Evolutionary conservation across 805 yeast species (phyloP), one percentile per base, ranked within the genome.

Genomic region (Blastobotrys mokoenaii): DNA sequence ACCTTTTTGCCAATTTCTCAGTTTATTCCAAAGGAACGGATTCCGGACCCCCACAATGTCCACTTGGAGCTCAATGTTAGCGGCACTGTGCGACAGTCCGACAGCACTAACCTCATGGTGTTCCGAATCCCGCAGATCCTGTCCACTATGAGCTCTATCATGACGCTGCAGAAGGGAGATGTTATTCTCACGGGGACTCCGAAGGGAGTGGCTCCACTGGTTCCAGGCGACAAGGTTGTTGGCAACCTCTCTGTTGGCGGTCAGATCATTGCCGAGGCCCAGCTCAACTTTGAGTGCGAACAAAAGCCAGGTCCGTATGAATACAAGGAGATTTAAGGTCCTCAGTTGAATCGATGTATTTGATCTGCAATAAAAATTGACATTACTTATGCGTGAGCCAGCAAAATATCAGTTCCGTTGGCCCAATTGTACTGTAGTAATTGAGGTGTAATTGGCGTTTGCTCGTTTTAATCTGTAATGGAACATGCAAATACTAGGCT

Each of bases 111-210:
- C 51, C 70, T 89, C 61, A 93, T 93, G 98, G 69, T 90, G 47
- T 88, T 85, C 73, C 82, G 88, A 40, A 79, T 93, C 58, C 89
- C 88, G 57, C 74, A 78, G 55, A 81, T 93, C 50, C 69, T 93
- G 50, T 74, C 84, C 45, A 77, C 82, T 43, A 83, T 89, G 79
- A 83, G 95, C 3, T 66, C 80, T n/a, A 80, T 86, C 56, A 90
- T 90, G 90, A 86, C 97, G 3, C 70, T 93, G 46, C 80, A 89
- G 56, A 80, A 85, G 44, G 96, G 96, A 27, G 98, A 93, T 59
- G 72, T 93, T 51, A 80, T 93, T 47, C 71, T 93, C 43, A 93
- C 98, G 1, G 98, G 98, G 14, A 93, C 98, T 1, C 98, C 98
- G 39, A 86, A 88, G 63, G 98, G 98, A 14, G 98, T 93, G n/a